Base-by-base conservation (phyloP, 2,329 filamentous ascomycete species). In the Fusarium decemcellulare region DNA sequence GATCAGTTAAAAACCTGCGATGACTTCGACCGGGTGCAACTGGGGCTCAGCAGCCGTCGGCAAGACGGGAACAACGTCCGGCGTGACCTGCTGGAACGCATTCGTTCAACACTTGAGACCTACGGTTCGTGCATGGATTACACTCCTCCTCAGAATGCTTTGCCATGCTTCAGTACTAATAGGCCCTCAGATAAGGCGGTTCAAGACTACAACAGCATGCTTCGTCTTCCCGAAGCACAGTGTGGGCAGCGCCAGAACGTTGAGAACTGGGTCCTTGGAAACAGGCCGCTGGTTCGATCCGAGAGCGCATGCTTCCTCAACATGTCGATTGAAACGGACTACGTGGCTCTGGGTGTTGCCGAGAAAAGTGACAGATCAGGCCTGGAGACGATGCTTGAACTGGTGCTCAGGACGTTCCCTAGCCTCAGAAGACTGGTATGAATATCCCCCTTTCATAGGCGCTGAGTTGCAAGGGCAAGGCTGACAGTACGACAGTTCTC, bases 91-190 rank as follows among this genome's bases (percentile, higher is more conserved):
- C 15, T 54, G 18, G 16, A 29, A 12, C 10, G 12, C 5, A 34
- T 54, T 10, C 37, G 10, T 4, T 3, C 11, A 5, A 54, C 15
- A 9, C 37, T 54, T 8, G 16, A 54, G 14, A 15, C 16, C 7
- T 54, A 54, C 23, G 51, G 51, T 54, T 34, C 7, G 46, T 50
- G 23, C n/a, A n/a, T n/a, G n/a, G n/a, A n/a, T n/a, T n/a, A n/a
- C n/a, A n/a, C n/a, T n/a, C n/a, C n/a, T n/a, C n/a, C n/a, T n/a
- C n/a, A n/a, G n/a, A n/a, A n/a, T n/a, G n/a, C n/a, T n/a, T n/a
- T n/a, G n/a, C n/a, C n/a, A n/a, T n/a, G n/a, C n/a, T n/a, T n/a
- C n/a, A n/a, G n/a, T n/a, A n/a, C n/a, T n/a, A n/a, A n/a, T 18
- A 50, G 46, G 15, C 16, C 16, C 29, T 50, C 46, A 32, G 32